Evolutionary conservation across 1,284 basidiomycete species (phyloP).

Genomic region (Trametes polyzona): DNA sequence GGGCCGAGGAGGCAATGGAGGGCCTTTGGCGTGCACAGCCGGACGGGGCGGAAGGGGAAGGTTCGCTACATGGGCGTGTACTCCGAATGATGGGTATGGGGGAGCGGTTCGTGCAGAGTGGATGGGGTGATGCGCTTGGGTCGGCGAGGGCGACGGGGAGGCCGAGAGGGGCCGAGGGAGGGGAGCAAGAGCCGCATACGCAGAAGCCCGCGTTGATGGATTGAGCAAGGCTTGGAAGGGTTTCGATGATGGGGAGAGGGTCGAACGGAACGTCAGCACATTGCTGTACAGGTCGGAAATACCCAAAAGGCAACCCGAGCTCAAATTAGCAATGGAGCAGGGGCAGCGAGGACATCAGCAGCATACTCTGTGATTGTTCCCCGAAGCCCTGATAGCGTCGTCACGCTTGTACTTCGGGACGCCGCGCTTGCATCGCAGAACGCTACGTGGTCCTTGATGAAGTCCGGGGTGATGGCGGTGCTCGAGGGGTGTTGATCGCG

Average conservation of each 20-base stretch:
- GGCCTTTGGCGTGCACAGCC: conserved; percentile 45
- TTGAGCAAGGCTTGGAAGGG: conserved; percentile 62
- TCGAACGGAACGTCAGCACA: conserved; percentile 65
- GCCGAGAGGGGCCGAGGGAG: conserved; percentile 42
- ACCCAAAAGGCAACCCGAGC: background rate
- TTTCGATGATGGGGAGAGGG: conserved; percentile 64
- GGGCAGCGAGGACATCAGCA: conserved; percentile 13
- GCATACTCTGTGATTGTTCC: conserved; percentile 65
- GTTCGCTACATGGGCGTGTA: conserved; percentile 52
- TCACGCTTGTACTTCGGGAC: conserved; percentile 49
- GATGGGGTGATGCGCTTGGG: conserved; percentile 24
- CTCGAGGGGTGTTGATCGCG: conserved; percentile 53
- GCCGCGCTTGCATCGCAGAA: conserved; percentile 57
- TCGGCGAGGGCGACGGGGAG: conserved; percentile 25
- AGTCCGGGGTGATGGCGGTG: conserved; percentile 69
- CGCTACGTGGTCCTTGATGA: conserved; percentile 79
- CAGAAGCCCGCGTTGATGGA: conserved; percentile 52
- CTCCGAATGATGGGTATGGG: conserved; percentile 56
- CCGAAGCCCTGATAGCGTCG: conserved; percentile 83
- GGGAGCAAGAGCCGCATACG: conserved; percentile 54
- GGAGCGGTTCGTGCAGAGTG: conserved; percentile 5
- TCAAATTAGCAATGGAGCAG: background rate
- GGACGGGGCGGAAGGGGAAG: conserved; percentile 72
- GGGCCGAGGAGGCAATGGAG: conserved; percentile 66
- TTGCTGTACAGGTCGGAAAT: conserved; percentile 44